phyloP scores from a whole-genome alignment of 2,329 filamentous ascomycete species.

The Ceratocystis harringtonii region DNA sequence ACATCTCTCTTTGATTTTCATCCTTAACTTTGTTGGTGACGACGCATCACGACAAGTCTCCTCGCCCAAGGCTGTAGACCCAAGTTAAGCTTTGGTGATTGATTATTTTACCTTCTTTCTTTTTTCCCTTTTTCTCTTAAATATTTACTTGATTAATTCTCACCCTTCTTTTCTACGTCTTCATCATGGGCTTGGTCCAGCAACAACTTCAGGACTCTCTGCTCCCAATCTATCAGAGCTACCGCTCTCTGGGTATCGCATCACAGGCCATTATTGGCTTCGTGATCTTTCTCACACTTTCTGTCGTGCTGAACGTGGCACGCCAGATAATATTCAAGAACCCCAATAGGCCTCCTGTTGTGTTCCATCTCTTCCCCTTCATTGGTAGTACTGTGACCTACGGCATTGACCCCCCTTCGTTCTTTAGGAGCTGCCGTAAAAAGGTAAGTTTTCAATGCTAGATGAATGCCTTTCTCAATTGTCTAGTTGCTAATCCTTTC shows the following conservation, averaged over 20 bases:
- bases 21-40: slow-evolving; percentile 1
- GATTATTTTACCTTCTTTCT: background rate
- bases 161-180: slow-evolving; percentile 2
- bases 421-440: slow-evolving; percentile 60
- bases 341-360: slow-evolving; percentile 62
- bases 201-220: slow-evolving; percentile 29
- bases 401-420: slow-evolving; percentile 82
- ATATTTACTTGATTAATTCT: background rate
- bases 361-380: slow-evolving; percentile 69
- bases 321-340: slow-evolving; percentile 69
- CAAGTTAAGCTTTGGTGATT: background rate
- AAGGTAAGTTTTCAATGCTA: slow-evolving; percentile 43
- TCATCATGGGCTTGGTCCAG: slow-evolving; percentile 41
- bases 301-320: slow-evolving; percentile 64
- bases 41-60: slow-evolving; percentile 1
- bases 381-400: slow-evolving; percentile 87
- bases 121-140: slow-evolving; percentile 17
- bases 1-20: background rate
- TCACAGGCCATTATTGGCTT: slow-evolving; percentile 34
- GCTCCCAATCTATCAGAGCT: slow-evolving; percentile 34
- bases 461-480: too few species aligned
- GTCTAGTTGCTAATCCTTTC: background rate
- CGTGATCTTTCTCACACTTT: slow-evolving; percentile 32
- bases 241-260: slow-evolving; percentile 32
- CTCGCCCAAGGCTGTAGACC: background rate